Evolutionary conservation across 2,329 filamentous ascomycete species (phyloP).

Genomic region (Amauroascus verrucosus): DNA sequence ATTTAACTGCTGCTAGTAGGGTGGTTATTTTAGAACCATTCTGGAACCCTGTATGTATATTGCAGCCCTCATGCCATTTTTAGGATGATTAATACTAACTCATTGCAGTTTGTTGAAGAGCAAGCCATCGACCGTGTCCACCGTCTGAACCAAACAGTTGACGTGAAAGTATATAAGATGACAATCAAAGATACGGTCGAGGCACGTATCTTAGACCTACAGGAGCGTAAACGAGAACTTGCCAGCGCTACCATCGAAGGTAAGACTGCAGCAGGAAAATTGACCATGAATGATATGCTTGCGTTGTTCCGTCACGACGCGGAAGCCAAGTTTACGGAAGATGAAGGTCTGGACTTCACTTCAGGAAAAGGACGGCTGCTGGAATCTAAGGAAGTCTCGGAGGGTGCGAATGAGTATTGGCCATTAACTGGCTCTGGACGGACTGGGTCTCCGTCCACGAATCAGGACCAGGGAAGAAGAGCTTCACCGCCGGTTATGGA

Average conservation of each 20-base stretch:
- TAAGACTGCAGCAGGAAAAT: constrained; percentile 64
- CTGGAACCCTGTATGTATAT: constrained; percentile 75
- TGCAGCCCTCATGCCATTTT: not conserved
- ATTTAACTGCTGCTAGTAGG: constrained; percentile 83
- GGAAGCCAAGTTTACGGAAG: constrained; percentile 40
- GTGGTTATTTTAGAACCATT: constrained; percentile 96
- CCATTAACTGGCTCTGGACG: constrained; percentile 8
- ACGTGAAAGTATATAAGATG: constrained; percentile 91
- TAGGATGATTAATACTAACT: constrained; percentile 4
- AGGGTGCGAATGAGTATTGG: not conserved
- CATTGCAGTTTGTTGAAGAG: constrained; percentile 79
- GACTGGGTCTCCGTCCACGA: constrained; percentile 9
- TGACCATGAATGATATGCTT: constrained; percentile 88
- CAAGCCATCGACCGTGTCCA: constrained; percentile 98
- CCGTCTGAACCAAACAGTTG: constrained; percentile 89
- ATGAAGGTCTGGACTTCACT: constrained; percentile 15
- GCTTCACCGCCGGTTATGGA: constrained; percentile 19
- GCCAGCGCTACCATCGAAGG: constrained; percentile 86
- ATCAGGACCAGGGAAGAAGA: constrained; percentile 15
- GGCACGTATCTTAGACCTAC: constrained; percentile 85
- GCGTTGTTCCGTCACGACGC: constrained; percentile 71
- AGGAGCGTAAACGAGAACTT: constrained; percentile 84
- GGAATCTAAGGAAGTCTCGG: constrained; percentile 16
- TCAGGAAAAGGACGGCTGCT: constrained; percentile 26
- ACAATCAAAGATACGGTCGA: constrained; percentile 81